These are phyloP conservation scores for Alternaria postmessia DNA, from an alignment of 2,329 filamentous ascomycete genomes.

Conservation along the genomic window DNA sequence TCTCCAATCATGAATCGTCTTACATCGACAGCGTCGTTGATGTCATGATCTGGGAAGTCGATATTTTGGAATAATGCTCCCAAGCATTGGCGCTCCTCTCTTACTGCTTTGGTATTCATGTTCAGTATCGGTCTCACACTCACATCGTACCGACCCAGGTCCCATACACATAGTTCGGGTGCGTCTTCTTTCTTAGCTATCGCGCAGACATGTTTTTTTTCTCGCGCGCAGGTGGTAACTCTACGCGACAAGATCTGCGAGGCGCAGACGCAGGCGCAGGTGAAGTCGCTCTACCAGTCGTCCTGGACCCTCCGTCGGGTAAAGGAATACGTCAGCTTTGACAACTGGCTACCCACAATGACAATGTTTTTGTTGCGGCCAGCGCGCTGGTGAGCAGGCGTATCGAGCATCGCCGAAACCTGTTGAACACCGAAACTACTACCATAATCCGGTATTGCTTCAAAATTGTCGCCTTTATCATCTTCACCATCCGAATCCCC, in stretches of 20 bases:
- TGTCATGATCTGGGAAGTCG: not conserved
- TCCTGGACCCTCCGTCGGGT: too few relatives aligned
- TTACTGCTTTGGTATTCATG: slow-evolving; percentile 4
- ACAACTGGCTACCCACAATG: too few relatives aligned
- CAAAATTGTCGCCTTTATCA: not conserved
- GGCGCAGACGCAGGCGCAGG: not conserved
- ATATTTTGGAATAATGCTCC: not conserved
- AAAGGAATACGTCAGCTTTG: too few relatives aligned
- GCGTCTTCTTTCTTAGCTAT: not conserved
- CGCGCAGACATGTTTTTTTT: not conserved
- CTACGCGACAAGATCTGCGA: not conserved
- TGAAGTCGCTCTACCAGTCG: too few relatives aligned
- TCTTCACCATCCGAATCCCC: not conserved
- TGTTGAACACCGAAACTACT: too few relatives aligned
- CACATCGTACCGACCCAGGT: not conserved
- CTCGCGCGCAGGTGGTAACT: not conserved
- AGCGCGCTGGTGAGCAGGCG: too few relatives aligned
- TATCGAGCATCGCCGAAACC: too few relatives aligned
- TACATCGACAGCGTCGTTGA: not conserved
- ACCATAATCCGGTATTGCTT: too few relatives aligned
- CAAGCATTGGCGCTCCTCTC: not conserved
- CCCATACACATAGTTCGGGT: not conserved
- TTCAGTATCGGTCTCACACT: slow-evolving; percentile 1
- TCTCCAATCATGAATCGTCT: not conserved
- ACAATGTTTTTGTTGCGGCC: too few relatives aligned